These are phyloP conservation scores for Orbilia ellipsospora DNA, from an alignment of 2,329 filamentous ascomycete genomes.

Conservation along the genomic window DNA sequence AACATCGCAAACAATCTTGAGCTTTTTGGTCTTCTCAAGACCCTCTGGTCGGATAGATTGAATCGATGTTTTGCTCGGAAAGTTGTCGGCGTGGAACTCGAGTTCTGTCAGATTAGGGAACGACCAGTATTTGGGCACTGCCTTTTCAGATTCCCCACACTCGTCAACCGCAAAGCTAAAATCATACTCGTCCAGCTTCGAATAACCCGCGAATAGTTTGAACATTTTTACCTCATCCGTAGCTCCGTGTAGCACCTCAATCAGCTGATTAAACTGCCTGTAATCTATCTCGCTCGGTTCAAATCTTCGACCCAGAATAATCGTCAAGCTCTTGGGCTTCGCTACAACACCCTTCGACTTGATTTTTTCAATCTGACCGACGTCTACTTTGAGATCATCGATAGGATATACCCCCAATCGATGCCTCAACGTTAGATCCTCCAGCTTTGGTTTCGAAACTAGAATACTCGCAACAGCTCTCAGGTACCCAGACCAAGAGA, in stretches of 20 bases:
- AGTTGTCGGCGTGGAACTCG: conserved; percentile 27
- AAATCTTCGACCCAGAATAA: conserved; percentile 31
- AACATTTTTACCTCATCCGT: conserved; percentile 28
- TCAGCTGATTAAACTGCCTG: conserved; percentile 33
- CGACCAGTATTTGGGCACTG: conserved; percentile 9
- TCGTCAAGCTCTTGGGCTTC: conserved; percentile 14
- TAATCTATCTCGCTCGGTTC: conserved; percentile 43
- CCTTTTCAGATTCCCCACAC: background rate
- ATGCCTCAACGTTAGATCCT: conserved; percentile 31
- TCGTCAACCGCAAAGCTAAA: background rate
- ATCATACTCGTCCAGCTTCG: conserved; percentile 42
- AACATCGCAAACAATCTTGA: conserved; percentile 33
- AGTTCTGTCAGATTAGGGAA: conserved; percentile 29
- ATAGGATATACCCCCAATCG: conserved; percentile 13
- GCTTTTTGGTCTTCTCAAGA: background rate
- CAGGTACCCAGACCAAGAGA: conserved; percentile 37
- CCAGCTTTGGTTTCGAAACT: conserved; percentile 30
- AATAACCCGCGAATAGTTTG: conserved; percentile 36
- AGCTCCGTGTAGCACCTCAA: conserved; percentile 21
- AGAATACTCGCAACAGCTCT: conserved; percentile 29
- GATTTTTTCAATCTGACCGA: conserved; percentile 10
- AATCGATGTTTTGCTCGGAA: conserved; percentile 9
- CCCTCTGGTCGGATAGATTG: background rate
- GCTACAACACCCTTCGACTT: conserved; percentile 23
- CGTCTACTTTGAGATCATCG: conserved; percentile 14